Conservation (phyloP, 164 flowering plant genomes). For the Sextonia rubra region DNA sequence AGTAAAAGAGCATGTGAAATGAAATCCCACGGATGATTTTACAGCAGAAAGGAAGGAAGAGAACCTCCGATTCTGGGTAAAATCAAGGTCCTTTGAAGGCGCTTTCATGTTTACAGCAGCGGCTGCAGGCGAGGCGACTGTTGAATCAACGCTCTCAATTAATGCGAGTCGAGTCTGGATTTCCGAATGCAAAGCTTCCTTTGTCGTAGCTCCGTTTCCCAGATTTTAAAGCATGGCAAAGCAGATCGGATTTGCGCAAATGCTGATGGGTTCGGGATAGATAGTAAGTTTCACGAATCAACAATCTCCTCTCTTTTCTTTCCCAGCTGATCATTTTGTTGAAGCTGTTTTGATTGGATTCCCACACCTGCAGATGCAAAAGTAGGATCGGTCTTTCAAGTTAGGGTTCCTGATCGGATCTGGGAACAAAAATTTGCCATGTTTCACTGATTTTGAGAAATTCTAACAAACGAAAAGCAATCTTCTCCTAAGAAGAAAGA, state of each 20-base stretch:
- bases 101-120: constrained; percentile 3
- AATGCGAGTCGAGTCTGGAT: too few relatives aligned
- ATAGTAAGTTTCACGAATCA: constrained; percentile 4
- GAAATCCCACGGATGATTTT: not conserved
- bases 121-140: too few relatives aligned
- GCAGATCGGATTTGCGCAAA: not conserved
- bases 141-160: too few relatives aligned
- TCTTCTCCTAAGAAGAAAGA: not conserved
- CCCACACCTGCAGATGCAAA: not conserved
- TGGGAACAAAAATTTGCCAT: not conserved
- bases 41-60: too few relatives aligned
- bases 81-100: constrained; percentile 6
- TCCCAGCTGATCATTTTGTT: not conserved
- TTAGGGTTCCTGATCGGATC: not conserved
- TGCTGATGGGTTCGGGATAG: not conserved
- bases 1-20: not conserved
- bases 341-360: not conserved
- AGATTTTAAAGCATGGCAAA: not conserved
- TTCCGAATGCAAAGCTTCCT: too few relatives aligned
- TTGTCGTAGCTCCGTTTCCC: not conserved
- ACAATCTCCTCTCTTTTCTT: constrained; percentile 5
- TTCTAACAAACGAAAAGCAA: not conserved
- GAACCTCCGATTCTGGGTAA: not conserved
- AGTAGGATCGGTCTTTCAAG: not conserved
- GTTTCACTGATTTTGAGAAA: not conserved